Evolutionary conservation across 1,139 yeast species (phyloP), one percentile per base, ranked within the genome.

Genomic region (Candida frijolesensis): DNA sequence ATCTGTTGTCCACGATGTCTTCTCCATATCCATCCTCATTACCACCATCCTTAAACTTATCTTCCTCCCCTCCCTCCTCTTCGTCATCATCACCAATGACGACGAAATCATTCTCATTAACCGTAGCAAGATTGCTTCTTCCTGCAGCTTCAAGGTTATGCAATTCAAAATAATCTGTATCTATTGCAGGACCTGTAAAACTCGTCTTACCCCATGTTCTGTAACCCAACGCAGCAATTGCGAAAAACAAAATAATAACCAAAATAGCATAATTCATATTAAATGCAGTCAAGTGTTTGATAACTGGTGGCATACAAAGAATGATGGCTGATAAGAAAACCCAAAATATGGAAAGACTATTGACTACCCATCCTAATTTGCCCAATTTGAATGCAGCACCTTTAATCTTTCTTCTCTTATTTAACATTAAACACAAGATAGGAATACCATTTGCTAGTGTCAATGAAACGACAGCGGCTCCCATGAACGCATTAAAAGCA

Each of bases 401-500:
- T 59, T 78, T 76, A 47, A 89, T 76, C 54, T 85, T 84, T 48
- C 73, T 68, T 49, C 96, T 71, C 47, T 83, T 82, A 57, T 85
- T 80, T 30, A 87, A 61, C 66, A 89, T 65, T 19, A 84, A 78
- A 29, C 86, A 76, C 1, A 85, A 61, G 34, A 89, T 83, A 1
- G 96, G 96, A 10, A 89, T 80, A 2, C 90, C 85, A 57, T 90
- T 87, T 1, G 96, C 90, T 27, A 87, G 75, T 48, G 91, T 85
- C 53, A 89, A 71, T 1, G 92, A 82, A 38, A 89, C 79, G 1
- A 89, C 95, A 4, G 95, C 88, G n/a, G 92, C 86, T 0, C 96
- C 95, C 71, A 89, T 81, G 63, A 89, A 89, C 2, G 96, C 91
- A 65, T 86, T 86, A 68, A 89, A 87, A 0, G 96, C 95, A 4